A percentile compares a stretch with the other conserved stretches of the same genome.
Conservation (phyloP, 495 filamentous ascomycete genomes). For the Annulohypoxylon maeteangense region DNA sequence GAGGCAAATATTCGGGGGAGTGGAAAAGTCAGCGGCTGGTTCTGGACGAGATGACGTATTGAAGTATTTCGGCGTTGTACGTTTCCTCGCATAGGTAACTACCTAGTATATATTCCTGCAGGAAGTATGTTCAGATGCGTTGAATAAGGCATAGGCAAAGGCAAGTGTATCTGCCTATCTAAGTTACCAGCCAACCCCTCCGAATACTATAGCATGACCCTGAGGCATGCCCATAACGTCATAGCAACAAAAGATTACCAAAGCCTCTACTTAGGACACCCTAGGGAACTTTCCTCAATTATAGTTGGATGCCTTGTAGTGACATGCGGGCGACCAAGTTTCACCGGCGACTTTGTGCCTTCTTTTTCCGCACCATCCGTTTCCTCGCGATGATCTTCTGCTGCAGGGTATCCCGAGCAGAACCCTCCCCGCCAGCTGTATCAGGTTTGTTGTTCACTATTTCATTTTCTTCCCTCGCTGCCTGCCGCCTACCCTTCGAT, state of each 20-base stretch:
- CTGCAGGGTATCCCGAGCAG: conserved; percentile 52
- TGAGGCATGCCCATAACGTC: background rate
- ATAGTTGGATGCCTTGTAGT: background rate
- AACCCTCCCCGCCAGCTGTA: conserved; percentile 4
- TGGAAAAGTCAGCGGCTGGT: conserved; percentile 45
- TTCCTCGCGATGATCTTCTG: conserved; percentile 62
- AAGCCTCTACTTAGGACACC: background rate
- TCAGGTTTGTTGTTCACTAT: conserved; percentile 23
- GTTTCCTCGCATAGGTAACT: background rate
- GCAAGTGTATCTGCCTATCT: background rate
- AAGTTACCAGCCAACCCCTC: conserved; percentile 10
- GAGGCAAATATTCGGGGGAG: background rate
- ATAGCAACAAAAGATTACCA: conserved; percentile 7
- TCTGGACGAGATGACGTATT: conserved; percentile 42
- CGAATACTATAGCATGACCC: background rate
- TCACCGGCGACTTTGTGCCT: conserved; percentile 49
- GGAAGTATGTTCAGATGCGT: background rate
- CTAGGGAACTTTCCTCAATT: background rate
- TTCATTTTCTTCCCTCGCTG: conserved; percentile 30
- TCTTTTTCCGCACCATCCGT: conserved; percentile 62
- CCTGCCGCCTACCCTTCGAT: conserved; percentile 41
- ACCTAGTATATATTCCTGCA: background rate
- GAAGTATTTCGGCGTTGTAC: background rate
- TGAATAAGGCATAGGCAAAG: background rate
- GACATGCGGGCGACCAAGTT: background rate